Conservation (phyloP, 352 stramenopile species). For the Blastocystis sp. region DNA sequence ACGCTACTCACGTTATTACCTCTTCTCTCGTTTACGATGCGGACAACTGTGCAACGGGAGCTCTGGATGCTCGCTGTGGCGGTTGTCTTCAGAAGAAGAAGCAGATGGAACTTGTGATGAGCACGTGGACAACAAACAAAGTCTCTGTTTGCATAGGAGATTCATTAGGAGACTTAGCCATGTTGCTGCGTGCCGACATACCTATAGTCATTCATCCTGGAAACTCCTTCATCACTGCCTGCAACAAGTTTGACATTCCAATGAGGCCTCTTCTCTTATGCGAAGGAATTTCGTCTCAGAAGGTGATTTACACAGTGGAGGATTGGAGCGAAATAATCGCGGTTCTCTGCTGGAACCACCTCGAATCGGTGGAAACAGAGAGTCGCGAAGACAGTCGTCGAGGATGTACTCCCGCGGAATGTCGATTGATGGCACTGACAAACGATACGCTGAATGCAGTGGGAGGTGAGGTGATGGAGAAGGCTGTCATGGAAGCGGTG, state of each 20-base stretch:
- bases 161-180: not conserved
- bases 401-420: not conserved
- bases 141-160: not conserved
- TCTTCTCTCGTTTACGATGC: not conserved
- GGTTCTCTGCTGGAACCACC: not conserved
- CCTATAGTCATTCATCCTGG: not conserved
- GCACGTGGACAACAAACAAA: not conserved
- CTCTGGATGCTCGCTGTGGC: not conserved
- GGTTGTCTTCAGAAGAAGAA: not conserved
- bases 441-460: constrained; percentile 50
- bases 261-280: not conserved
- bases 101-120: not conserved
- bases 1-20: not conserved
- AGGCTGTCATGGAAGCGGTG: not conserved
- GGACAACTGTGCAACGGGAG: not conserved
- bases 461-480: constrained; percentile 32
- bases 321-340: constrained; percentile 1
- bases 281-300: not conserved
- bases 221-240: not conserved
- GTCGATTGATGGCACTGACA: constrained; percentile 53
- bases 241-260: not conserved
- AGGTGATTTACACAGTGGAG: not conserved
- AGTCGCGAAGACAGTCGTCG: no score
- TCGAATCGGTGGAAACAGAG: not conserved
- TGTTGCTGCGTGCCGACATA: not conserved